Conservation (phyloP, 1,139 yeast genomes). For the Groenewaldozyma auringiensis region DNA sequence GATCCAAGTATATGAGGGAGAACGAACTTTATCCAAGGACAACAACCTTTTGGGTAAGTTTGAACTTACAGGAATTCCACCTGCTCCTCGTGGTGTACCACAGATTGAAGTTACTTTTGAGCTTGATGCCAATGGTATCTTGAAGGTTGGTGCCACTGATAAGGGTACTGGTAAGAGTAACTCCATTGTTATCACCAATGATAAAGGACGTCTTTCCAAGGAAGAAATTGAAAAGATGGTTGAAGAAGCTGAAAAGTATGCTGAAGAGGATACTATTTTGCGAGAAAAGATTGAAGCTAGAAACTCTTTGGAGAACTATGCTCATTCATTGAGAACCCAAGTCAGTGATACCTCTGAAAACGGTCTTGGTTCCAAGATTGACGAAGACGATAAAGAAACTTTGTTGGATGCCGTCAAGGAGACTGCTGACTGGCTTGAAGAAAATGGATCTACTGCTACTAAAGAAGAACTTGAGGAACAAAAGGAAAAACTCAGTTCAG, state of each 20-base stretch:
- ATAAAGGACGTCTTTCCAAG: constrained; percentile 90
- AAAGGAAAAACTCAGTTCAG: constrained; percentile 72
- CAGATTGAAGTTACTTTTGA: constrained; percentile 95
- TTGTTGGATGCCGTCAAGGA: constrained; percentile 83
- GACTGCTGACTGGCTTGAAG: constrained; percentile 81
- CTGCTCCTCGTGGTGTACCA: constrained; percentile 98
- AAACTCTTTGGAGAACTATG: constrained; percentile 83
- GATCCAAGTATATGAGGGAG: constrained; percentile 96
- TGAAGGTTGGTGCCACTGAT: constrained; percentile 88
- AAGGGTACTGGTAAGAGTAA: constrained; percentile 96
- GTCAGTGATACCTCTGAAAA: constrained; percentile 53
- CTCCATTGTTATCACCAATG: constrained; percentile 90
- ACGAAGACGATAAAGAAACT: constrained; percentile 88
- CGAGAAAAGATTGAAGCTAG: constrained; percentile 79
- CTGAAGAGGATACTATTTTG: constrained; percentile 77
- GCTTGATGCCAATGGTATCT: constrained; percentile 90
- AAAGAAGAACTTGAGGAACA: constrained; percentile 93
- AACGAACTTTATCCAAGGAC: constrained; percentile 92
- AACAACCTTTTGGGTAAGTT: constrained; percentile 94
- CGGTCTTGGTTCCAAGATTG: constrained; percentile 68
- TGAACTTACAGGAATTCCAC: constrained; percentile 92
- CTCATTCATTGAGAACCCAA: constrained; percentile 76
- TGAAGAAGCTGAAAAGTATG: constrained; percentile 86
- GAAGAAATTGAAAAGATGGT: constrained; percentile 93
- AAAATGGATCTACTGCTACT: constrained; percentile 78